Evolutionary conservation across 129 eudicot genomes (phyloP).

Genomic region (Chrysanthemum seticuspe): DNA sequence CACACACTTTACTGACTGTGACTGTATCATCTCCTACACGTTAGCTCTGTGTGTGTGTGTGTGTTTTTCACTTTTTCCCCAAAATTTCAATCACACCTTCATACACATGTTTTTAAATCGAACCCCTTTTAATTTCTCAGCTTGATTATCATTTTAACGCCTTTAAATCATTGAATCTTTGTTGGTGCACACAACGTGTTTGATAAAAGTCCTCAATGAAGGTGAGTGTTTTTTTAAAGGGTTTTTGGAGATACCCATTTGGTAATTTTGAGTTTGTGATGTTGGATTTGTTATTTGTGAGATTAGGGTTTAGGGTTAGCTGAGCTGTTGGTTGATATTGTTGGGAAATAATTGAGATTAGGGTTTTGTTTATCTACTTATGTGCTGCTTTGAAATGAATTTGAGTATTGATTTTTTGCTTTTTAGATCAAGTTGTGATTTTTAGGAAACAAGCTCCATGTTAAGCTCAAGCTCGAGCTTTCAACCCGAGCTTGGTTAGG

Average conservation of each 20-base stretch:
- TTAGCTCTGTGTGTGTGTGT: conserved; percentile 8
- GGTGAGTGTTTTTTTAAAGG: not conserved
- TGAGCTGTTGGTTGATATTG: no score
- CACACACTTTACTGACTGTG: not conserved
- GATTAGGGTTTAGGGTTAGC: conserved; percentile 21
- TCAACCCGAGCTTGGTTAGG: not conserved
- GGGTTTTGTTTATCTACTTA: conserved; percentile 22
- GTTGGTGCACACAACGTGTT: conserved; percentile 21
- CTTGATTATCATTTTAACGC: conserved; percentile 6
- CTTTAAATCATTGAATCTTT: conserved; percentile 6
- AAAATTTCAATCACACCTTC: conserved; percentile 16
- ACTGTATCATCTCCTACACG: conserved; percentile 40
- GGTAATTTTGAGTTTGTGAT: not conserved
- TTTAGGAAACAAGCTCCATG: not conserved
- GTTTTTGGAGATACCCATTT: not conserved
- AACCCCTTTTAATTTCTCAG: not conserved
- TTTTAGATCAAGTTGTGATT: not conserved
- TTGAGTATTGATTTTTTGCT: not conserved
- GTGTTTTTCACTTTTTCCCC: conserved; percentile 24
- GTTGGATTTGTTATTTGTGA: not conserved
- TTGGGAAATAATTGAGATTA: not conserved
- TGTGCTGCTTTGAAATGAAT: not conserved
- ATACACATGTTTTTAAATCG: not conserved
- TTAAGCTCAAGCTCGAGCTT: no score
- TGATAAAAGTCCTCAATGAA: conserved; percentile 43